Evolutionary conservation across 306 rosid species (phyloP), one percentile per base, ranked within the genome.

Genomic region (Hippophae tibetana): DNA sequence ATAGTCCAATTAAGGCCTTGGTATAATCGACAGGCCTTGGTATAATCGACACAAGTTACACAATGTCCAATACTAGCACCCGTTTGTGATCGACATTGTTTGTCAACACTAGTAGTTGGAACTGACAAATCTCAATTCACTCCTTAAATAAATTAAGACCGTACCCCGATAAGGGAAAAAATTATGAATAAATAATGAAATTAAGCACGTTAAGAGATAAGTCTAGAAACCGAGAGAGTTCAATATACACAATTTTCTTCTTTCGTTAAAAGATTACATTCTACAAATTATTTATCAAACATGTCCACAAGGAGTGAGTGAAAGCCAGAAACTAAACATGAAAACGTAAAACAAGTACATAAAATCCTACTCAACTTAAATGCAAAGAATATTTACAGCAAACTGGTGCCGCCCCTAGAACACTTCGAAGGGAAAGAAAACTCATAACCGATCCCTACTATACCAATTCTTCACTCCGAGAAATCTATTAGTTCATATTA

Each of bases 201-300:
- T 18, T 18, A 1, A 45, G 3, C 0, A 18, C 23, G 23, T 18
- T 13, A 7, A 18, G 4, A 47, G 8, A 50, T 10, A 18, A 0
- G 9, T 40, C 3, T 9, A 7, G 27, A 5, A 9, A 43, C 41
- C 0, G 23, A 18, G 23, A 53, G 31, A 47, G 47, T 55, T 61
- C 59, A 42, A 13, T 65, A 85, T 77, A 89, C 84, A 89, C 27
- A 61, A 72, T 3, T 62, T 66, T 78, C 62, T 70, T 74, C 23
- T 18, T 80, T 70, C 78, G 47, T 44, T 1, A 23, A 40, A 67
- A 43, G 56, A 66, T 56, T 77, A 58, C 76, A 67, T 50, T 70
- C 82, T 77, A 83, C 94, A 81, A 63, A 58, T 89, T 89, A 89
- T 89, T 89, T 89, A 86, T 89, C 71, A 64, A 71, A 86, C 95